Percentiles rank a stretch among this genome's conserved stretches.
phyloP scores from a whole-genome alignment of 768 basidiomycete genomes.

The Rhodotorula paludigena region DNA sequence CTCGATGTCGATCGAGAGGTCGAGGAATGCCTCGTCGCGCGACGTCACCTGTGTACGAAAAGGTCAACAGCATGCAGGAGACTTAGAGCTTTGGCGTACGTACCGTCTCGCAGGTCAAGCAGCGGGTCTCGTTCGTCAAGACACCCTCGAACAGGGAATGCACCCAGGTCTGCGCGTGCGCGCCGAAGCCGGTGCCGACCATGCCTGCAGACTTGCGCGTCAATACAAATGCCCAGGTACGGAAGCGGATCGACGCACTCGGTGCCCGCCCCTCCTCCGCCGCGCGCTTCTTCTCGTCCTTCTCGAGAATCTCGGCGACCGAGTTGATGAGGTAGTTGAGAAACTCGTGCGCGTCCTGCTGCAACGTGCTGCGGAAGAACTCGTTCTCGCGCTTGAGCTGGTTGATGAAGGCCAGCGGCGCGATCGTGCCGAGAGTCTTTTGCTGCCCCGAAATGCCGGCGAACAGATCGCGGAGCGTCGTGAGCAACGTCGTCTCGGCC shows the following conservation, averaged over 20 bases:
- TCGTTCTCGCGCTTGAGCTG: constrained; percentile 91
- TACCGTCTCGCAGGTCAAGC: constrained; percentile 95
- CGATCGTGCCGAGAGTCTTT: constrained; percentile 72
- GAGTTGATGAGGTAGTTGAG: constrained; percentile 87
- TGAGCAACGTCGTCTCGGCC: constrained; percentile 63
- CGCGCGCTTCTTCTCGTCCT: constrained; percentile 36
- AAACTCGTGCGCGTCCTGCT: constrained; percentile 99
- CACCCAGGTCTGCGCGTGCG: constrained; percentile 61
- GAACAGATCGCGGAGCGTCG: constrained; percentile 89
- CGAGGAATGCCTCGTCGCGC: constrained; percentile 91
- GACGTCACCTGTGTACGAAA: constrained; percentile 62
- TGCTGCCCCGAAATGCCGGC: constrained; percentile 73
- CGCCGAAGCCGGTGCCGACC: constrained; percentile 44
- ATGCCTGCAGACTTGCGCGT: constrained; percentile 8
- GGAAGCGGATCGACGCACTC: too few relatives aligned
- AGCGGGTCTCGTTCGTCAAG: constrained; percentile 93
- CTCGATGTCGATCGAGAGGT: constrained; percentile 98
- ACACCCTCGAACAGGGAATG: constrained; percentile 89
- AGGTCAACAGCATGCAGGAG: constrained; percentile 12
- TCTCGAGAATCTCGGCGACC: constrained; percentile 62
- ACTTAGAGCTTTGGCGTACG: too few relatives aligned
- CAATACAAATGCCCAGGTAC: too few relatives aligned
- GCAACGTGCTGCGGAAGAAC: constrained; percentile 80
- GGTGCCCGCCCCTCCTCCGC: constrained; percentile 42
- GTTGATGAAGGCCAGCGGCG: constrained; percentile 85